Evolutionary conservation across 2,329 filamentous ascomycete genomes (phyloP), one percentile per base, ranked within the genome.

Genomic region (Reticulascus tulasneorum): DNA sequence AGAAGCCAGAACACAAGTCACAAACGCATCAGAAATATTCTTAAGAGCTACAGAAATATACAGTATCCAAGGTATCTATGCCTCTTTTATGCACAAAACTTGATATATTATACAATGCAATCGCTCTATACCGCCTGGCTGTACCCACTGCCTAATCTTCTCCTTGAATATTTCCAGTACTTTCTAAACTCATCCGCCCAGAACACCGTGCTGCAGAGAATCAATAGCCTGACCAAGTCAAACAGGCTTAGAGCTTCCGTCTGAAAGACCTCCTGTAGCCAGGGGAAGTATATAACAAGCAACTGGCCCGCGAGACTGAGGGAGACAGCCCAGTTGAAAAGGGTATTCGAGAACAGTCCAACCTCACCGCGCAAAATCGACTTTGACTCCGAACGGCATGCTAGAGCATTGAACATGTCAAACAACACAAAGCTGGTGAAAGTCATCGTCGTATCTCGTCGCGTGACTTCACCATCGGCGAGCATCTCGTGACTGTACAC

Each of bases 391-490:
- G 86, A 94, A 30, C 93, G 86, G 63, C 93, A 98, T 12, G 87
- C 84, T 16, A 98, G 72, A 2, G 93, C 93, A 62, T 98, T 97
- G 72, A 97, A 96, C 93, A 98, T 98, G 70, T 98, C 93, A 62
- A 97, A 98, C 35, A 98, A 77, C 29, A 98, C 93, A 56, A 98
- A 98, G 64, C 90, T 95, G 6, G 93, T 98, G 58, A 98, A 98
- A 0, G 93, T 97, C 86, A 98, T 96, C 46, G 93, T 98, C 2
- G 93, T 98, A 64, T 98, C 93, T 50, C 94, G 88, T 32, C 87
- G 86, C 2, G 84, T 94, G 40, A 97, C 86, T 40, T 82, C 69
- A 37, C 87, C 82, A 55, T 94, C 88, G 17, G 79, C 74, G 31
- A 82, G 69, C 86, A 98, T 96, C 66, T 97, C 91, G 55, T 82